Conservation (phyloP, 345 rosid genomes). For the Eucalyptus decipiens region DNA sequence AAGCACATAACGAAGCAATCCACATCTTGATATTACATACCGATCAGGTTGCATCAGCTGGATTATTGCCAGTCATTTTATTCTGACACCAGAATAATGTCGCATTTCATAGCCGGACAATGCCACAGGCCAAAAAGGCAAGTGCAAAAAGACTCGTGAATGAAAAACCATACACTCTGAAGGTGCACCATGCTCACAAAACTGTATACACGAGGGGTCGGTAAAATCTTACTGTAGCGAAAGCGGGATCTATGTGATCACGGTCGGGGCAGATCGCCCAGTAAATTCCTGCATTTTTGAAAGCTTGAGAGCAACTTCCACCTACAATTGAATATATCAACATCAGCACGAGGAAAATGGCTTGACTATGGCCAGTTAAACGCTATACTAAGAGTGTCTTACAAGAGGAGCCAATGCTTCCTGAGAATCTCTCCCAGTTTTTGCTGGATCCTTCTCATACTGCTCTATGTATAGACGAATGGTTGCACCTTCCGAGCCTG, state of each 20-base stretch:
- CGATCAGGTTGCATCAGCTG: not conserved
- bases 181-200: not conserved
- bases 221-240: not conserved
- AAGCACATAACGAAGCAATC: not conserved
- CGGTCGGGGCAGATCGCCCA: slow-evolving; percentile 91
- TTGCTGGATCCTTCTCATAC: slow-evolving; percentile 85
- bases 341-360: not conserved
- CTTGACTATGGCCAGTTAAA: not conserved
- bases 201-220: not conserved
- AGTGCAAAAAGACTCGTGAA: not conserved
- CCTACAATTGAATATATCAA: slow-evolving; percentile 27
- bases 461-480: slow-evolving; percentile 93
- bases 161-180: not conserved
- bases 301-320: slow-evolving; percentile 82
- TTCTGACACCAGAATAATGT: not conserved
- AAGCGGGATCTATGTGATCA: slow-evolving; percentile 40
- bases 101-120: not conserved
- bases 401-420: slow-evolving; percentile 93
- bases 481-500: slow-evolving; percentile 97
- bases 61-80: not conserved
- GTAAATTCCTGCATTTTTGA: slow-evolving; percentile 93
- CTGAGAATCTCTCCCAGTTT: slow-evolving; percentile 79
- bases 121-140: not conserved
- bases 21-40: not conserved
- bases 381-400: not conserved